These are phyloP conservation scores for Ilex paraguariensis DNA, from an alignment of 305 asterid genomes.

Conservation along the genomic window DNA sequence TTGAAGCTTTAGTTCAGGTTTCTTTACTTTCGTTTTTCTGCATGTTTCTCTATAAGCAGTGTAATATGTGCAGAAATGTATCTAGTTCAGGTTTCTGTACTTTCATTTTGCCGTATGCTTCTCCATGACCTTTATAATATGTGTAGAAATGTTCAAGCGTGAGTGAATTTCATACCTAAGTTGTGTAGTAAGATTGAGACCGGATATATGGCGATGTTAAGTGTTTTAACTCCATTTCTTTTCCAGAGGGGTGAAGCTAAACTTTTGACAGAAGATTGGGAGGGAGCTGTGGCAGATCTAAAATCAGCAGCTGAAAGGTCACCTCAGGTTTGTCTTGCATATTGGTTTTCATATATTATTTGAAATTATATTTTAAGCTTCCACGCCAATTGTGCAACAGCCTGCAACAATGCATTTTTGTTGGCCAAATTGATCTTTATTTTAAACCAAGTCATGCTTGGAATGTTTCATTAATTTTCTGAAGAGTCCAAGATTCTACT, in stretches of 20 bases:
- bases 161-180: slow-evolving; percentile 1
- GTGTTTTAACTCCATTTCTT: not conserved
- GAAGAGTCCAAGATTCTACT: too few relatives aligned
- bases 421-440: not conserved
- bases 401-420: not conserved
- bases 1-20: slow-evolving; percentile 93
- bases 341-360: not conserved
- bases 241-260: slow-evolving; percentile 92
- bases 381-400: not conserved
- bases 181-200: not conserved
- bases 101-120: slow-evolving; percentile 3
- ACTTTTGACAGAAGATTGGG: slow-evolving; percentile 90
- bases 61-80: slow-evolving; percentile 12
- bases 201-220: not conserved
- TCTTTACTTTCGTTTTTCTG: slow-evolving; percentile 7
- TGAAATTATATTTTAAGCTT: not conserved
- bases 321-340: slow-evolving; percentile 63
- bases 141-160: not conserved
- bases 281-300: slow-evolving; percentile 88
- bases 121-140: not conserved
- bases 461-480: too few relatives aligned
- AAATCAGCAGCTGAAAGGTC: slow-evolving; percentile 86
- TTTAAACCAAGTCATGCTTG: too few relatives aligned
- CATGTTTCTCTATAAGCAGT: not conserved
- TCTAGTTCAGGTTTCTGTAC: slow-evolving; percentile 62